These are phyloP conservation scores for Toxoplasma gondii DNA, from an alignment of 169 alveolate genomes.

Conservation along the genomic window DNA sequence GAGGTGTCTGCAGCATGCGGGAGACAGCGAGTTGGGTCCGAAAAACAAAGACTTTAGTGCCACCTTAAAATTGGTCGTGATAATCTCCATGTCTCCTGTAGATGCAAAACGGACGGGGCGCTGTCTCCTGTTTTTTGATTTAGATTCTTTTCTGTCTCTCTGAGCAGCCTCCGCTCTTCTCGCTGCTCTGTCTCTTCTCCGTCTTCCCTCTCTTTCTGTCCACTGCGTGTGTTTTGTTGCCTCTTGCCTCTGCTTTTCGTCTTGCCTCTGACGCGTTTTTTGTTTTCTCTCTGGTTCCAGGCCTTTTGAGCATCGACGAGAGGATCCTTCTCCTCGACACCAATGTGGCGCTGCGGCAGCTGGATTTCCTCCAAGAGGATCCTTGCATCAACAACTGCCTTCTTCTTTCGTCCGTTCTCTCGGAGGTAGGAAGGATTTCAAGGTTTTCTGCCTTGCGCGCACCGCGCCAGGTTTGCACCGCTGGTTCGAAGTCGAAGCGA, in stretches of 20 bases:
- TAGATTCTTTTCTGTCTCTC: no score
- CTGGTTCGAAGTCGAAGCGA: not conserved
- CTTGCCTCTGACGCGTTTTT: not conserved
- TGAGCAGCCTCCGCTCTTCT: no score
- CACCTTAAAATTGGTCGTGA: no score
- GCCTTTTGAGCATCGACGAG: conserved; percentile 13
- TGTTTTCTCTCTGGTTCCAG: not conserved
- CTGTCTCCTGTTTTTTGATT: no score
- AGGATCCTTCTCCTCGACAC: conserved; percentile 38
- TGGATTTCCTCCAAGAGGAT: conserved; percentile 44
- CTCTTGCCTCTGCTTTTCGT: not conserved
- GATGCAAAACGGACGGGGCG: no score
- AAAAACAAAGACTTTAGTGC: no score
- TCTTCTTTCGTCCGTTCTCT: conserved; percentile 46
- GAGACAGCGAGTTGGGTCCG: no score
- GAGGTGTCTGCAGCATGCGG: no score
- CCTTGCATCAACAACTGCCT: conserved; percentile 44
- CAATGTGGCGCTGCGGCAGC: not conserved
- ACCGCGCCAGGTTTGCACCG: not conserved
- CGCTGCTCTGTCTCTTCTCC: no score
- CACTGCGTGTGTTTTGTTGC: not conserved
- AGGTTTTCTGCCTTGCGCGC: not conserved
- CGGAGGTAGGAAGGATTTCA: not conserved
- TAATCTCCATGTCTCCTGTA: no score
- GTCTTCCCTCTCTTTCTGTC: not conserved